These are phyloP conservation scores for Pholiota conissans DNA, from an alignment of 768 basidiomycete species.

Conservation along the genomic window DNA sequence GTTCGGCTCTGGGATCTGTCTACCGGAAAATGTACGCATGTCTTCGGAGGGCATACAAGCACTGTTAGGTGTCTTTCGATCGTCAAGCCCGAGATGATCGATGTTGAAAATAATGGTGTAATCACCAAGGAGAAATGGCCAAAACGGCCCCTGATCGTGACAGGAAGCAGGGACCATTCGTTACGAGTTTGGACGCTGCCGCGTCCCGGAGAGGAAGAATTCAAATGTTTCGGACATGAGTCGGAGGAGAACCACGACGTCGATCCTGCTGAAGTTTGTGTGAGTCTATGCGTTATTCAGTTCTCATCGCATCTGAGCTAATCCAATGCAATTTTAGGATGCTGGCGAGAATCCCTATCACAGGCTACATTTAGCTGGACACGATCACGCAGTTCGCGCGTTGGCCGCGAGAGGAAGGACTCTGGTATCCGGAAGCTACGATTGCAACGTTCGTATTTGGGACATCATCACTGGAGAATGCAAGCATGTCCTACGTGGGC, in stretches of 20 bases:
- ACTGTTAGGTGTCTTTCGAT: conserved; percentile 96
- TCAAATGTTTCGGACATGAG: conserved; percentile 64
- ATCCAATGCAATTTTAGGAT: conserved; percentile 35
- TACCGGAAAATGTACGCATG: conserved; percentile 82
- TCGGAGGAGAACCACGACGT: conserved; percentile 43
- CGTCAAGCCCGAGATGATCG: conserved; percentile 88
- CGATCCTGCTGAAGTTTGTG: conserved; percentile 49
- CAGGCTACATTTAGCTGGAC: conserved; percentile 79
- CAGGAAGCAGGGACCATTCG: conserved; percentile 71
- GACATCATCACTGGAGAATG: conserved; percentile 84
- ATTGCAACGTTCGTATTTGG: conserved; percentile 94
- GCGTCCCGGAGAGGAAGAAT: conserved; percentile 71
- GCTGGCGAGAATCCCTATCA: conserved; percentile 85
- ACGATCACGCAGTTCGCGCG: conserved; percentile 89
- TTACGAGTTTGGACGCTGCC: conserved; percentile 60
- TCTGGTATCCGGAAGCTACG: conserved; percentile 94
- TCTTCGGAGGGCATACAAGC: conserved; percentile 94
- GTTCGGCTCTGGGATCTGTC: conserved; percentile 89
- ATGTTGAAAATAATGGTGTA: conserved; percentile 66
- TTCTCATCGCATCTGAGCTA: neutral
- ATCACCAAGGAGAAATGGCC: conserved; percentile 70
- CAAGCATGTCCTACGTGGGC: conserved; percentile 80
- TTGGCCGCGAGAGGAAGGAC: conserved; percentile 89
- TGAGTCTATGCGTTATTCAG: conserved; percentile 18
- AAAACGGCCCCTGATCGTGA: conserved; percentile 69